phyloP scores from a whole-genome alignment of 805 yeast genomes.

The Ogataea ramenticola region DNA sequence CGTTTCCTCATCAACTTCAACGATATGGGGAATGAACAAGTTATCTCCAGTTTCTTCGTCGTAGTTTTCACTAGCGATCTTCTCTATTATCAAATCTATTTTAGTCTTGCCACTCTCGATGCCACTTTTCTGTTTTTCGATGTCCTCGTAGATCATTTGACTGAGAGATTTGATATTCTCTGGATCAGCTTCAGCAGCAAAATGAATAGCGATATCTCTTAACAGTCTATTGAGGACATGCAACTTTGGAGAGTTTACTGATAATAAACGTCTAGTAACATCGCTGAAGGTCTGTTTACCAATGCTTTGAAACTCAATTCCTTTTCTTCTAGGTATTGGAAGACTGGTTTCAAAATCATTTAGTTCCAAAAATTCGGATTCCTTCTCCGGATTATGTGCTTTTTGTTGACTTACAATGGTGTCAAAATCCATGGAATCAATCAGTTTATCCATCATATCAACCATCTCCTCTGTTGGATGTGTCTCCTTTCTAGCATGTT shows the following conservation, averaged over 20 bases:
- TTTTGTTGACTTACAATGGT: background rate
- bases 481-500: conserved; percentile 15
- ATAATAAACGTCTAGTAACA: conserved; percentile 11
- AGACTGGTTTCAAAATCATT: conserved; percentile 11
- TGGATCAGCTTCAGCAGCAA: background rate
- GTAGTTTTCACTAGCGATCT: background rate
- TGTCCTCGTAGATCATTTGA: background rate
- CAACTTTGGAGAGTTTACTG: conserved; percentile 14
- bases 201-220: conserved; percentile 1
- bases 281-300: conserved; percentile 4
- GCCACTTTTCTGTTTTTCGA: background rate
- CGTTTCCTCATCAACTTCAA: background rate
- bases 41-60: conserved; percentile 3
- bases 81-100: conserved; percentile 1
- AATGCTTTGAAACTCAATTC: conserved; percentile 6
- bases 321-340: conserved; percentile 8
- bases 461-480: conserved; percentile 33
- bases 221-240: conserved; percentile 11
- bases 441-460: conserved; percentile 33
- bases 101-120: background rate
- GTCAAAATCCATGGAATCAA: conserved; percentile 38
- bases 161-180: background rate
- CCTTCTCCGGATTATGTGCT: conserved; percentile 1
- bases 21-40: conserved; percentile 6
- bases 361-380: conserved; percentile 12